phyloP scores from a whole-genome alignment of 345 rosid species.

The Firmiana major region DNA sequence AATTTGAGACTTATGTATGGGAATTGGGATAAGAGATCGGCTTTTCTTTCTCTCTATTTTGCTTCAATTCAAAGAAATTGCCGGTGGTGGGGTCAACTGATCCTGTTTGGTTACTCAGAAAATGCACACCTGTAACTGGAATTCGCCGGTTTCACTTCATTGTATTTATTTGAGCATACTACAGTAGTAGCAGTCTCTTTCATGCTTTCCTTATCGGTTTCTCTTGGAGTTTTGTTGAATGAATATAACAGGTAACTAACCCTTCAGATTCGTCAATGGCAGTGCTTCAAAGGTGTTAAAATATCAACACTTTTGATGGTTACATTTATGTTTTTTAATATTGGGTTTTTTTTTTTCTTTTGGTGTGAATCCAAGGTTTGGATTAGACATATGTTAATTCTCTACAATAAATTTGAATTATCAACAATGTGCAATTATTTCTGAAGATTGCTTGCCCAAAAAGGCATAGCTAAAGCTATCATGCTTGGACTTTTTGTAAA shows the following conservation, averaged over 20 bases:
- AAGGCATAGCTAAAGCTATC: not conserved
- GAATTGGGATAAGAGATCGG: not conserved
- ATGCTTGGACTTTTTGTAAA: no score
- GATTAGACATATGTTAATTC: not conserved
- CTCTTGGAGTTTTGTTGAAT: not conserved
- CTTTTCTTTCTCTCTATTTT: not conserved
- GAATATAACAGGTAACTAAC: constrained; percentile 15
- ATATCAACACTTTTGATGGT: not conserved
- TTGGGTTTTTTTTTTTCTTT: not conserved
- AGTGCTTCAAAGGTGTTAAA: not conserved
- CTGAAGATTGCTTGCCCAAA: not conserved
- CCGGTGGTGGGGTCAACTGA: not conserved
- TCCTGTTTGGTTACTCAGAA: not conserved
- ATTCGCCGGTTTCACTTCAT: not conserved
- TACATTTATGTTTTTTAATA: not conserved
- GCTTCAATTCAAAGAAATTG: not conserved
- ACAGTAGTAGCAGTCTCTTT: not conserved
- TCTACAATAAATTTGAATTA: not conserved
- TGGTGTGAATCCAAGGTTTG: not conserved
- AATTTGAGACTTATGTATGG: no score
- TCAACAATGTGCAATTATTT: not conserved
- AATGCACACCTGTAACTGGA: not conserved
- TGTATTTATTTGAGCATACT: not conserved
- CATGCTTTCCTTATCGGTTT: not conserved
- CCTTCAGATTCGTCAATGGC: constrained; percentile 12